These are phyloP conservation scores for Nitzschia palea DNA, from an alignment of 108 stramenopile genomes.

Conservation along the genomic window DNA sequence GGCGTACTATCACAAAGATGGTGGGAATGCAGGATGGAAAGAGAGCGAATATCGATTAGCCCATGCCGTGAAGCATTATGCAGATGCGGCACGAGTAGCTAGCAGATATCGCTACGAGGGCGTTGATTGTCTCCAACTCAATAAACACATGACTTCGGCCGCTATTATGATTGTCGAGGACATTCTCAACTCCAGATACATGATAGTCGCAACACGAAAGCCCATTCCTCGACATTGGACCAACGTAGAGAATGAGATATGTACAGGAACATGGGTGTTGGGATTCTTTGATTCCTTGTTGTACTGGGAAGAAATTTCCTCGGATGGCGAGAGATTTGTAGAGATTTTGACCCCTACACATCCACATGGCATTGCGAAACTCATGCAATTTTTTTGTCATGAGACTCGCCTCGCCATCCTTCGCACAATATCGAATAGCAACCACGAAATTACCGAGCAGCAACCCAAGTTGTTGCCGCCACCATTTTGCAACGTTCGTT, in stretches of 20 bases:
- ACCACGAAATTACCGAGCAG: conserved; percentile 9
- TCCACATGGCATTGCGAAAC: conserved; percentile 39
- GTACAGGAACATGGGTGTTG: conserved; percentile 42
- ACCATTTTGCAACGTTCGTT: conserved; percentile 31
- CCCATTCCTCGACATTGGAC: conserved; percentile 34
- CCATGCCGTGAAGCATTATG: conserved; percentile 46
- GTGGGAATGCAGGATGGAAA: conserved; percentile 33
- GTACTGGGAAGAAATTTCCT: conserved; percentile 42
- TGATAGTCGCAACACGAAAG: neutral
- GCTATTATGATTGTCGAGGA: conserved; percentile 42
- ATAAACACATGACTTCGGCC: conserved; percentile 51
- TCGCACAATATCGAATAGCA: neutral
- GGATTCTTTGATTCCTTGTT: conserved; percentile 52
- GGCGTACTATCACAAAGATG: conserved; percentile 62
- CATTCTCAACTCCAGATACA: conserved; percentile 41
- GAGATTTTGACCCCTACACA: conserved; percentile 46
- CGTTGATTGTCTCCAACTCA: conserved; percentile 40
- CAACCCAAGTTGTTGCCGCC: conserved; percentile 15
- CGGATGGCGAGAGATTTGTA: conserved; percentile 36
- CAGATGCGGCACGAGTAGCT: conserved; percentile 44
- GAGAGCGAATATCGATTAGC: conserved; percentile 51
- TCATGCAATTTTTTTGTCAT: conserved; percentile 29
- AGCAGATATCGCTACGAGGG: conserved; percentile 47
- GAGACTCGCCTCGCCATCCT: conserved; percentile 39
- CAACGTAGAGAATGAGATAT: conserved; percentile 37